Base-by-base conservation (phyloP, 2,329 filamentous ascomycete species). In the Trichoderma oligosporum region DNA sequence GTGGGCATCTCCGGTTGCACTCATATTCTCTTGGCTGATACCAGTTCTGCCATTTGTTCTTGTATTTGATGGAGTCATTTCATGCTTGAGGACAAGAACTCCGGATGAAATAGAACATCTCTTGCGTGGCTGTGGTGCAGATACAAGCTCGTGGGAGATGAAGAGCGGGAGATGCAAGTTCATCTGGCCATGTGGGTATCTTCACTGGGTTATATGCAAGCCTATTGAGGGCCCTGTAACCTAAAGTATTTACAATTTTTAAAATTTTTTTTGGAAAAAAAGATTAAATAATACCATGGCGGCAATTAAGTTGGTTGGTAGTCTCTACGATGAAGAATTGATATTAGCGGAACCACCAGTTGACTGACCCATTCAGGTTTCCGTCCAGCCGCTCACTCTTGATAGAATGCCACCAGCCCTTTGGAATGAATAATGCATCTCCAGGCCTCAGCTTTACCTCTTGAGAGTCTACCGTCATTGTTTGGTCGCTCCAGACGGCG, bases 41-140 rank as follows among this genome's bases (percentile, higher is more conserved):
- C 88, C 87, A 0, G 72, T 90, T 11, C 70, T 90, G 14, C 87
- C 88, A 0, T 80, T 87, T 59, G 81, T 88, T 7, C 72, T 89
- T 16, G 78, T 83, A 0, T 86, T 87, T 64, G 88, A 91, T 69
- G 88, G 88, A 2, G 74, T 82, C 57, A 78, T 90, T 46, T 89
- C 85, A 8, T 82, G 81, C 36, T 67, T 91, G 62, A 75, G 88
- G 41, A 88, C 86, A 6, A 78, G 88, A 56, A 88, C 82, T 4
- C 78, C 84, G 0, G 77, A 80, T 12, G 88, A 91, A 70, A 80
- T 89, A 4, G 74, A 85, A 67, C 66, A 67, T 0, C 68, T 91
- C 62, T 69, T 90, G 61, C 76, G 78, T 56, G 74, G 73, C 4
- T 82, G 80, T 64, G 70, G 70, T n/a, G 77, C 74, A 2, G 70